Percentiles rank a stretch among this genome's conserved stretches.
Evolutionary conservation across 2,329 filamentous ascomycete species (phyloP).

Genomic region (Phaeosphaeria sp.): DNA sequence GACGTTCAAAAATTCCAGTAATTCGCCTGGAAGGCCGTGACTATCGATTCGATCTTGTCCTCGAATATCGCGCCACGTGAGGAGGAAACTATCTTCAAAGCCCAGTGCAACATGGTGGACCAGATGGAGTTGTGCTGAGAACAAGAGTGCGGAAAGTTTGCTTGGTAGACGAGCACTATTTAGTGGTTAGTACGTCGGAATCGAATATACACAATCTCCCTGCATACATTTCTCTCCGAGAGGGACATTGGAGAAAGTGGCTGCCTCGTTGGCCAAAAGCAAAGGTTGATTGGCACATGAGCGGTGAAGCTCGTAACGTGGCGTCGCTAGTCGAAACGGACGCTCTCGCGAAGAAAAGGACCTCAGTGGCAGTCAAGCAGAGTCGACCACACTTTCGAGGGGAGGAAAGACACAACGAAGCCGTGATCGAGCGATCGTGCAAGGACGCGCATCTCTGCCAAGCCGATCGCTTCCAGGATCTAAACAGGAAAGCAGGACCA

Average conservation of each 20-base stretch:
- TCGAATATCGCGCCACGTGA: slow-evolving; percentile 39
- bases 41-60: slow-evolving; percentile 35
- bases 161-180: slow-evolving; percentile 34
- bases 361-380: not conserved
- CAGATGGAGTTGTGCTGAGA: slow-evolving; percentile 26
- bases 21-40: slow-evolving; percentile 30
- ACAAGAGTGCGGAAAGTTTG: slow-evolving; percentile 34
- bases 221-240: slow-evolving; percentile 34
- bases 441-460: slow-evolving; percentile 22
- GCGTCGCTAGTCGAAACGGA: slow-evolving; percentile 9
- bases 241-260: slow-evolving; percentile 43
- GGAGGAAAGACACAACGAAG: slow-evolving; percentile 1
- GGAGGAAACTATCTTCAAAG: slow-evolving; percentile 41
- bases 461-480: slow-evolving; percentile 39
- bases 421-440: slow-evolving; percentile 8
- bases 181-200: not conserved
- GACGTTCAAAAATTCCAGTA: slow-evolving; percentile 33
- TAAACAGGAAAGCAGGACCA: slow-evolving; percentile 34
- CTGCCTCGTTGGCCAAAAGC: slow-evolving; percentile 44
- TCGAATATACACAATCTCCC: not conserved
- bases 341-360: slow-evolving; percentile 7
- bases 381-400: not conserved
- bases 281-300: slow-evolving; percentile 43
- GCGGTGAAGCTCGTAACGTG: slow-evolving; percentile 1
- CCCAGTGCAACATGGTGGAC: slow-evolving; percentile 42